Evolutionary conservation across 805 yeast species (phyloP), one percentile per base, ranked within the genome.

Genomic region (Pichia membranifaciens): DNA sequence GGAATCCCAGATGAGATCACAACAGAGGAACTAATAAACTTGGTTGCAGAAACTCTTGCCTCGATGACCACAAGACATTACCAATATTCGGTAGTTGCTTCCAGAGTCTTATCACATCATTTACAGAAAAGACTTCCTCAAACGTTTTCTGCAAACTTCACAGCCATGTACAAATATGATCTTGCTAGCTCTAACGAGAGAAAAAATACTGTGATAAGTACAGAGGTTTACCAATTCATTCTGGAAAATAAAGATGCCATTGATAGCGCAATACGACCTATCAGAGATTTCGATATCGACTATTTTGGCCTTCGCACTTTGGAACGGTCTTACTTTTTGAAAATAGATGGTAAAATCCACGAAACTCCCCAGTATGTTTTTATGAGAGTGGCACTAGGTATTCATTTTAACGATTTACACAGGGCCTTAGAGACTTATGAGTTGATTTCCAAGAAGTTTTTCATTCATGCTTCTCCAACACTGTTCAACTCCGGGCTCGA

Each of bases 391-490:
- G 82, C 97, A 16, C 69, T 91, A 17, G 97, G 97, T 36, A 87
- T 91, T 47, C 97, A 91, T 60, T 86, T 84, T 35, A 68, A 69
- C 39, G 77, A 86, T 61, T 67, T 87, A 20, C 75, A 74, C 36
- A 70, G 72, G 16, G 95, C 79, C 3, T 58, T 82, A 12, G 95
- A 90, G 66, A 88, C 97, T 12, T 91, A 90, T 66, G 76, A 85
- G 54, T 69, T 84, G 58, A 90, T 91, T 96, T 87, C 96, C 4
- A 71, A 74, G 58, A 85, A 84, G 65, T 86, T 81, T 63, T 88
- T 91, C 70, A 87, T 90, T 42, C 98, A 91, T 62, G 96, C 96
- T 3, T 87, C 96, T 7, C 98, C 99, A 10, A 91, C 99, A 1
- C 71, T 91, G 50, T 91, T 86, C 75, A 90, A 90, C 59, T 87